phyloP scores from a whole-genome alignment of 2,329 filamentous ascomycete genomes.

The Xylaria sp. region DNA sequence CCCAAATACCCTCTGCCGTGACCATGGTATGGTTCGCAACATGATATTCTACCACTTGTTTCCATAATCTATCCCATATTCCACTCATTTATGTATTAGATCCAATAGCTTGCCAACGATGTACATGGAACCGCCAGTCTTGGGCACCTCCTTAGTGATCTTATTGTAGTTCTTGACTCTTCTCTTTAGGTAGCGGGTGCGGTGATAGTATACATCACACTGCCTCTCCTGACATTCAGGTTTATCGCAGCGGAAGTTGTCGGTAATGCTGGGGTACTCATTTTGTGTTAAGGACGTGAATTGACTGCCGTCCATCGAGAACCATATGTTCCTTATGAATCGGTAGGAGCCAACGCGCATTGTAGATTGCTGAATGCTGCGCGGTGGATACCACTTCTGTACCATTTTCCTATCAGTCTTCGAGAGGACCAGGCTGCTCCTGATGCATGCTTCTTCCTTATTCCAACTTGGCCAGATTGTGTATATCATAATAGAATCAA shows the following conservation, averaged over 20 bases:
- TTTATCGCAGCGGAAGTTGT: background rate
- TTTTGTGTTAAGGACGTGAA: background rate
- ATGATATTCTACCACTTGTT: too few species aligned
- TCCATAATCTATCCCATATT: background rate
- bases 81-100: background rate
- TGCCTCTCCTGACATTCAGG: background rate
- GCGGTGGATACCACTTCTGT: conserved; percentile 7
- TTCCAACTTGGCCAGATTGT: background rate
- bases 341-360: background rate
- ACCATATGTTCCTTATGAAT: background rate
- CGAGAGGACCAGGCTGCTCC: background rate
- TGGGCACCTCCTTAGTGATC: background rate
- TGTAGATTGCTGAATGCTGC: background rate
- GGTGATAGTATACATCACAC: background rate
- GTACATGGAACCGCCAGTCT: background rate
- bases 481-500: conserved; percentile 4
- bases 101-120: background rate
- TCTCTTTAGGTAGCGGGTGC: background rate
- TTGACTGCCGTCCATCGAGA: background rate
- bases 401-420: conserved; percentile 1
- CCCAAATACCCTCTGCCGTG: too few species aligned
- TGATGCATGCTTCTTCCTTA: background rate
- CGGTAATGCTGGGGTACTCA: background rate
- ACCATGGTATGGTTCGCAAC: too few species aligned
- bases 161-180: background rate